Conservation (phyloP, 2,329 filamentous ascomycete genomes). For the Dothideomycetes sp. region DNA sequence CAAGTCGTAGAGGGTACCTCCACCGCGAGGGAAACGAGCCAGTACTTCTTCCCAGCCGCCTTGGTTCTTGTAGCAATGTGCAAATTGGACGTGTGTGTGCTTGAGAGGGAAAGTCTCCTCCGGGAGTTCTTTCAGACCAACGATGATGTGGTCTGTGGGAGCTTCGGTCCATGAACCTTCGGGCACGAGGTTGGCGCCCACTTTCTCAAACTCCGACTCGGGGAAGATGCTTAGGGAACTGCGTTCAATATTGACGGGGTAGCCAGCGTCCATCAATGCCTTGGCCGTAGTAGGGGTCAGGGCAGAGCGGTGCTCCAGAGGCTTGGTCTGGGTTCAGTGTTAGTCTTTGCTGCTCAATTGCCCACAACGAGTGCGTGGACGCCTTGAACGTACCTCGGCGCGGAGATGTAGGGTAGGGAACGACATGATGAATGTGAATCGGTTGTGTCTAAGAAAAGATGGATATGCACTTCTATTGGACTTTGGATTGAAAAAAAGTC, state of each 20-base stretch:
- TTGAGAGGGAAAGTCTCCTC: conserved; percentile 57
- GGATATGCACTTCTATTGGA: no score
- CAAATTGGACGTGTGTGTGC: conserved; percentile 46
- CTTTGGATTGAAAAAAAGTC: no score
- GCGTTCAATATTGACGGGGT: conserved; percentile 32
- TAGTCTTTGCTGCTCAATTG: neutral
- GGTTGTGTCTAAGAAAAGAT: neutral
- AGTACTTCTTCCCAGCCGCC: conserved; percentile 71
- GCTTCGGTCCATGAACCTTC: conserved; percentile 33
- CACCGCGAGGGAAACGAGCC: conserved; percentile 66
- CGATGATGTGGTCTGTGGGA: conserved; percentile 31
- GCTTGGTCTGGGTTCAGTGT: conserved; percentile 24
- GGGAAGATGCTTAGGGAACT: conserved; percentile 32
- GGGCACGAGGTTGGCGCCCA: conserved; percentile 31
- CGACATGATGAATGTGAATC: conserved; percentile 11
- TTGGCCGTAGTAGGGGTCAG: conserved; percentile 32
- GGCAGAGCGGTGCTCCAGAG: conserved; percentile 30
- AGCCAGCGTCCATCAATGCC: conserved; percentile 33
- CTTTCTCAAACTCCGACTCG: conserved; percentile 32
- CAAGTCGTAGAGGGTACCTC: conserved; percentile 71
- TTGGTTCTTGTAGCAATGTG: conserved; percentile 43
- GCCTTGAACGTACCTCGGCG: conserved; percentile 13
- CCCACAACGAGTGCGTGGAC: neutral
- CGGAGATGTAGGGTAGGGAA: conserved; percentile 17
- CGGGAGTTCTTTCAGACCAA: conserved; percentile 35